Conservation (phyloP, 805 yeast genomes). For the Torulaspora delbrueckii region DNA sequence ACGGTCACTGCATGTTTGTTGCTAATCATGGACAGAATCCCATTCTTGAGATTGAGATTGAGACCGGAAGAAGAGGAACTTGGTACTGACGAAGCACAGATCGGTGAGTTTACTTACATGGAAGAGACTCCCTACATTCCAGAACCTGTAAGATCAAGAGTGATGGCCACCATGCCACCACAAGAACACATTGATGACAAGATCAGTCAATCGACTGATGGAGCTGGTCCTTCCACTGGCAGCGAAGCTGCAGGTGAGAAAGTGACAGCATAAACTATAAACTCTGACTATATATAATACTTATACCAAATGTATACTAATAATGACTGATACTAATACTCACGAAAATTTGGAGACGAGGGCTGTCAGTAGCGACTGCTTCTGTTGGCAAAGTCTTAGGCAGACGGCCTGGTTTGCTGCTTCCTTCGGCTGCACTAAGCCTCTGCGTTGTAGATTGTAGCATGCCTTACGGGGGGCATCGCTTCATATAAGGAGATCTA, state of each 20-base stretch:
- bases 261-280: conserved; percentile 3
- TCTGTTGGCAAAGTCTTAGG: too few relatives aligned
- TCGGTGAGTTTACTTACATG: conserved; percentile 78
- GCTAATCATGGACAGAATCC: conserved; percentile 63
- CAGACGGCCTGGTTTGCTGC: too few relatives aligned
- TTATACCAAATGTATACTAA: neutral
- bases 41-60: conserved; percentile 76
- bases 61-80: conserved; percentile 80
- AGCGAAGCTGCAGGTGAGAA: conserved; percentile 8
- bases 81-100: conserved; percentile 86
- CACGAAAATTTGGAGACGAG: neutral
- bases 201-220: conserved; percentile 18
- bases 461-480: conserved; percentile 1
- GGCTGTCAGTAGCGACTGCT: too few relatives aligned
- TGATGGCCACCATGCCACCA: conserved; percentile 31
- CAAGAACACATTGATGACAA: conserved; percentile 36
- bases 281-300: neutral
- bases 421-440: too few relatives aligned
- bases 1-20: conserved; percentile 65
- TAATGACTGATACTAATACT: neutral
- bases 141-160: conserved; percentile 68
- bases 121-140: conserved; percentile 65
- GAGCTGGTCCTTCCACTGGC: conserved; percentile 4
- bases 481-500: neutral
- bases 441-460: too few relatives aligned